A percentile compares a stretch with the other conserved stretches of the same genome.
Evolutionary conservation across 805 yeast species (phyloP).

Genomic region (Wickerhamomyces alni): DNA sequence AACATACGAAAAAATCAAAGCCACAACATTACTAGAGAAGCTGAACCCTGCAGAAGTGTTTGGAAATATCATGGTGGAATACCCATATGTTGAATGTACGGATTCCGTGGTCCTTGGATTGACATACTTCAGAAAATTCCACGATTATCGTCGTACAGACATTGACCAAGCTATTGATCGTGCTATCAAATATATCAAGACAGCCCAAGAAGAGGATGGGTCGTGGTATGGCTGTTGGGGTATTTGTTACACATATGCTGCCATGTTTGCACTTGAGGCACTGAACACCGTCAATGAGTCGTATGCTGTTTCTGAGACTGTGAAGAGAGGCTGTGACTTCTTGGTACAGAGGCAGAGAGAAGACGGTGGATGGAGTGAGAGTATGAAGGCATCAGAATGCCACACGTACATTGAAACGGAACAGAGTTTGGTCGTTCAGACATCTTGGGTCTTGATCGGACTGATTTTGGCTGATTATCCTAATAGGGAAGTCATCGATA

Average conservation of each 20-base stretch:
- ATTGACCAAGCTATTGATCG: conserved; percentile 63
- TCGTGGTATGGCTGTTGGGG: conserved; percentile 99
- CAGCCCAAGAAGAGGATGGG: conserved; percentile 73
- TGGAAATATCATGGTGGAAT: conserved; percentile 97
- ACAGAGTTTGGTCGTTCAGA: conserved; percentile 72
- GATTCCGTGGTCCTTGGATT: conserved; percentile 91
- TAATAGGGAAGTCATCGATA: conserved; percentile 48
- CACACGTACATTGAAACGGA: conserved; percentile 63
- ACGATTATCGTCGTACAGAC: conserved; percentile 59
- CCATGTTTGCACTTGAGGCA: conserved; percentile 97
- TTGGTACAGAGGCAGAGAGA: conserved; percentile 63
- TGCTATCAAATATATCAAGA: conserved; percentile 68
- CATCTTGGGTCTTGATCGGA: conserved; percentile 89
- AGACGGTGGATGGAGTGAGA: conserved; percentile 99
- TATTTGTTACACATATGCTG: conserved; percentile 89
- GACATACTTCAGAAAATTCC: conserved; percentile 64
- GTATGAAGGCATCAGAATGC: conserved; percentile 85
- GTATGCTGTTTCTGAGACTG: conserved; percentile 57
- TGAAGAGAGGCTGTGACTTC: conserved; percentile 79
- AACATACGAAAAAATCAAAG: conserved; percentile 81
- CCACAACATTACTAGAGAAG: conserved; percentile 67
- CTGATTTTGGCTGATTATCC: conserved; percentile 80
- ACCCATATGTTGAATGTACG: conserved; percentile 97
- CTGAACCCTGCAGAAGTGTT: conserved; percentile 97
- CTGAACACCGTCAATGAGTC: conserved; percentile 59